Evolutionary conservation across 768 basidiomycete species (phyloP).

Genomic region (Boletellus ananiceps): DNA sequence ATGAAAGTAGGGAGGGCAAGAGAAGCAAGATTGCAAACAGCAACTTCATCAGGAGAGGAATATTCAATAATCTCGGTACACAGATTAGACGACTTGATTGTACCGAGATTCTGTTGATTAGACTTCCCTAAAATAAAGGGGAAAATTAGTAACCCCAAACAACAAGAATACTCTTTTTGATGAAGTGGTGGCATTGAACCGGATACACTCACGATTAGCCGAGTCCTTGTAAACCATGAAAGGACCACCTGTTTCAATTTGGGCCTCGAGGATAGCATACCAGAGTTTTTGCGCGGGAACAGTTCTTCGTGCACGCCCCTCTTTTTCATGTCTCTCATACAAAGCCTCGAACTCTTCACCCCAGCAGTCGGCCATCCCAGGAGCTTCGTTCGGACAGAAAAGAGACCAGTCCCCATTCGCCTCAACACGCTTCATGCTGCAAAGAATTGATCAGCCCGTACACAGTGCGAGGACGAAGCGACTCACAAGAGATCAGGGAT

Average conservation of each 20-base stretch:
- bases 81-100: constrained; percentile 98
- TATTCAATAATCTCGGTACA: constrained; percentile 99
- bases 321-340: constrained; percentile 83
- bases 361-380: constrained; percentile 82
- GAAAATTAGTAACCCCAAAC: background rate
- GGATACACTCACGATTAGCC: constrained; percentile 65
- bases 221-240: constrained; percentile 99
- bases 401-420: constrained; percentile 86
- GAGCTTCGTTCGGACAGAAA: constrained; percentile 97
- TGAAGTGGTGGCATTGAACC: too few relatives aligned
- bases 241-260: constrained; percentile 98
- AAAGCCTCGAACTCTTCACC: constrained; percentile 85
- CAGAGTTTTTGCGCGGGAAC: constrained; percentile 96
- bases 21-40: constrained; percentile 98
- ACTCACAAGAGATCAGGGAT: constrained; percentile 92
- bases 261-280: constrained; percentile 95
- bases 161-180: background rate
- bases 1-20: constrained; percentile 93
- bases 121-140: constrained; percentile 68
- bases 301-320: constrained; percentile 79
- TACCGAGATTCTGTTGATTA: constrained; percentile 97
- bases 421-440: constrained; percentile 96
- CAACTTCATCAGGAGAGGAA: constrained; percentile 93
- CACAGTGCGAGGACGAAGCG: background rate
- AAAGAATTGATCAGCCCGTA: background rate